Evolutionary conservation across 768 basidiomycete species (phyloP), one percentile per base, ranked within the genome.

Genomic region (Termitomyces sp.): DNA sequence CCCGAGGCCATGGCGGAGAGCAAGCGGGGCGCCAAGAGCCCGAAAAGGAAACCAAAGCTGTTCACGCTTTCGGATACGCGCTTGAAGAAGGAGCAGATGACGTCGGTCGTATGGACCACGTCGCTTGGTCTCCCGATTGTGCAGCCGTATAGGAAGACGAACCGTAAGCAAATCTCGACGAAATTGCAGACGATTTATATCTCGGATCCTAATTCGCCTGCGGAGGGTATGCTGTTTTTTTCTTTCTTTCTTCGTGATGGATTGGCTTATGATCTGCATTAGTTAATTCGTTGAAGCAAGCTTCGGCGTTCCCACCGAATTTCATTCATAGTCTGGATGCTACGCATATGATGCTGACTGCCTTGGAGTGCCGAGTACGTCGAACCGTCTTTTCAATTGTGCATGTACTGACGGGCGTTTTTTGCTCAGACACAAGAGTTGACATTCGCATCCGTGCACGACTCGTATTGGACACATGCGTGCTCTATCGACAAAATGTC

Each of bases 381-480:
- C 40, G 41, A 41, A 37, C 8, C 17, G 29, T 43, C 23, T 41
- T 12, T 43, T 42, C 49, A 43, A 12, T 34, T 47, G 51, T 23
- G 53, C 23, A 8, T 16, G 44, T 34, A 51, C 32, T 61, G 21
- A 58, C 57, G 5, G 12, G 37, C 41, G 12, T 10, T 53, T 17
- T 38, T 2, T 64, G n/a, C n/a, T n/a, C n/a, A 94, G 90, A 82
- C 86, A 12, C 82, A 82, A 65, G 79, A 77, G 37, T 66, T 99
- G 62, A 86, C 87, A 0, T 98, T 98, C 69, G 95, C 96, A 0
- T 91, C 94, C 0, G 97, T 99, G 11, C 97, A 99, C 68, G 97
- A 99, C 68, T 98, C 97, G 0, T 99, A 98, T 73, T 99, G 97
- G 97, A 98, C 96, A 4, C 97, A 99, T 67, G 89, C 97, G 0